Conservation (phyloP, 768 basidiomycete genomes). For the Rickenella mellea region DNA sequence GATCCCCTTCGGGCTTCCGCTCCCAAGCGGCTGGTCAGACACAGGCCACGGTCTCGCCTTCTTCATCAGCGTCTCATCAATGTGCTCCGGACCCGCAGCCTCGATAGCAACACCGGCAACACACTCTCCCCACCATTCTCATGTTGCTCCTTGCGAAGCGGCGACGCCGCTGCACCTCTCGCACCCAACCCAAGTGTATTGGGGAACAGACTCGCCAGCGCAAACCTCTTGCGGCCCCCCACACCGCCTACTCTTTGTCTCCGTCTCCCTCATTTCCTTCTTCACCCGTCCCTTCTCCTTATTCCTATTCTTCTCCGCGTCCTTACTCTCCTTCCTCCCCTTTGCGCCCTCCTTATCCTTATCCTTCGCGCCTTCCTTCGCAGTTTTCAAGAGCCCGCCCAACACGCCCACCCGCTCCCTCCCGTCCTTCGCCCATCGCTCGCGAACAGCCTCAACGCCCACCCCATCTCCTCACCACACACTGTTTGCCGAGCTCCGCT, state of each 20-base stretch:
- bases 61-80: conserved; percentile 25
- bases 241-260: conserved; percentile 34
- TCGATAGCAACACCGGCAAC: conserved; percentile 30
- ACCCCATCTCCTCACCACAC: conserved; percentile 41
- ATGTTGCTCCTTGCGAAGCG: too few species aligned
- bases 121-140: conserved; percentile 4
- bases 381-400: conserved; percentile 1
- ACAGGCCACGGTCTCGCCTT: conserved; percentile 43
- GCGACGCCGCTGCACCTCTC: too few species aligned
- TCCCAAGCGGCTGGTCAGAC: conserved; percentile 52
- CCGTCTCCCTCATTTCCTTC: conserved; percentile 21
- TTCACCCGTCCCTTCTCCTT: conserved; percentile 16
- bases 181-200: too few species aligned
- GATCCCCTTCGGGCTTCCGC: conserved; percentile 37
- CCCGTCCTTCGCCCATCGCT: conserved; percentile 32
- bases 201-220: conserved; percentile 53
- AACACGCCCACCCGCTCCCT: conserved; percentile 19
- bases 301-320: conserved; percentile 12
- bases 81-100: conserved; percentile 42
- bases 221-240: conserved; percentile 45
- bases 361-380: conserved; percentile 4
- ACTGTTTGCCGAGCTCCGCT: conserved; percentile 23
- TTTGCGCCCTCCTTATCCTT: conserved; percentile 18
- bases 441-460: conserved; percentile 37
- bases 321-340: conserved; percentile 23